Evolutionary conservation across 352 stramenopile species (phyloP).

Genomic region (Phytophthora niederhauseri): DNA sequence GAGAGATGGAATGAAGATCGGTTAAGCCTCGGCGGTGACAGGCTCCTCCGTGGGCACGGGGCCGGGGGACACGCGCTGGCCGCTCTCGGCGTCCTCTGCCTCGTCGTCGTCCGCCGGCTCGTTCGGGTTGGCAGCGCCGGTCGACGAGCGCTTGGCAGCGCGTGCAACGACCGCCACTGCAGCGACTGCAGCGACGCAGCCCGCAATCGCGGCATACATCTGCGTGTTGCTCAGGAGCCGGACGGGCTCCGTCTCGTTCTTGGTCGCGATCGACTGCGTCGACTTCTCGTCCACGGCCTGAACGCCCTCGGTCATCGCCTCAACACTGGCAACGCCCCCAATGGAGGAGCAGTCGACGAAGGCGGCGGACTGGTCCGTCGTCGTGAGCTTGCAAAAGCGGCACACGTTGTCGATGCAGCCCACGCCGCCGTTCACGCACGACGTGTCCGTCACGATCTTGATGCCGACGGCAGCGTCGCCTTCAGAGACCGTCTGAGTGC

Average conservation of each 20-base stretch:
- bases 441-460: conserved; percentile 40
- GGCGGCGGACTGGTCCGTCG: conserved; percentile 27
- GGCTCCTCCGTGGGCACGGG: conserved; percentile 21
- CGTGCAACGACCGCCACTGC: conserved; percentile 34
- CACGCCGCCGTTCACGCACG: conserved; percentile 37
- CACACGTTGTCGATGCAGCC: conserved; percentile 51
- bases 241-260: not conserved
- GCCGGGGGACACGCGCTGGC: conserved; percentile 23
- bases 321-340: not conserved
- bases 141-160: conserved; percentile 30
- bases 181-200: conserved; percentile 37
- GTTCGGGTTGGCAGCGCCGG: conserved; percentile 15
- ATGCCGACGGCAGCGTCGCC: conserved; percentile 46
- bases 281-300: not conserved
- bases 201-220: conserved; percentile 14
- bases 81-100: conserved; percentile 24
- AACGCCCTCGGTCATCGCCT: conserved; percentile 10
- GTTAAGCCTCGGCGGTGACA: conserved; percentile 27
- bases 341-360: conserved; percentile 31
- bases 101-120: conserved; percentile 24
- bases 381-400: conserved; percentile 48
- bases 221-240: conserved; percentile 12
- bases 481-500: conserved; percentile 20
- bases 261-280: conserved; percentile 7
- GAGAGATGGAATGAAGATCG: conserved; percentile 4